A percentile compares a stretch with the other conserved stretches of the same genome.
These are phyloP conservation scores for Parachaetomium inaequale DNA, from an alignment of 495 filamentous ascomycete genomes.

Conservation along the genomic window DNA sequence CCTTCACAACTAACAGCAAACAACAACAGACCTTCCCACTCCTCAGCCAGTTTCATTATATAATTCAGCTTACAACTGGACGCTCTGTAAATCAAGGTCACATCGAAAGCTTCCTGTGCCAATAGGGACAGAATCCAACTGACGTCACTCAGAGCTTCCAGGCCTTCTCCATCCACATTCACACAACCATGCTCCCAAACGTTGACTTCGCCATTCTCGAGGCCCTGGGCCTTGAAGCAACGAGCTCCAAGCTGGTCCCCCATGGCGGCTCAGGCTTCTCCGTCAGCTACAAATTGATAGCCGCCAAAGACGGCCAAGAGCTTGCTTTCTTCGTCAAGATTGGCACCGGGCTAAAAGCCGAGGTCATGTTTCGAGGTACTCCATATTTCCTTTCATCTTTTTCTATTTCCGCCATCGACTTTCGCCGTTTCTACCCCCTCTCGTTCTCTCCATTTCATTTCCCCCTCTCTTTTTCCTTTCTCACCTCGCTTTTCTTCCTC, in stretches of 20 bases:
- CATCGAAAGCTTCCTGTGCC: not conserved
- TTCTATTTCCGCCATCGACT: too few species aligned
- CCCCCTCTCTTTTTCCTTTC: not conserved
- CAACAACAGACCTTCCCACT: too few species aligned
- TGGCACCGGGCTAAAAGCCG: slow-evolving; percentile 57
- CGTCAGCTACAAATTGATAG: slow-evolving; percentile 63
- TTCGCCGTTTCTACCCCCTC: too few species aligned
- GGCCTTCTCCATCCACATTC: not conserved
- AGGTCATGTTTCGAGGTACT: slow-evolving; percentile 70
- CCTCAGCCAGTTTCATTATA: too few species aligned
- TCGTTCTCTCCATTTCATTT: too few species aligned
- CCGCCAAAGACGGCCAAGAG: slow-evolving; percentile 49
- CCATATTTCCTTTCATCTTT: not conserved
- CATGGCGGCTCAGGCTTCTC: slow-evolving; percentile 73
- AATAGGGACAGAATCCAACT: not conserved
- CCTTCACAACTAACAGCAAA: too few species aligned
- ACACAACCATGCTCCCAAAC: slow-evolving; percentile 10
- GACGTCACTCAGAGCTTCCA: not conserved
- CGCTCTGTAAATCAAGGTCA: not conserved
- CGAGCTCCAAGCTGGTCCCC: slow-evolving; percentile 54
- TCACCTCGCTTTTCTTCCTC: not conserved
- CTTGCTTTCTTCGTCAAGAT: slow-evolving; percentile 80
- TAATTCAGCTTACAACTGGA: not conserved
- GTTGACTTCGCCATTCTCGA: slow-evolving; percentile 58
- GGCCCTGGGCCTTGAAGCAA: slow-evolving; percentile 63